Base-by-base conservation (phyloP, 2,329 filamentous ascomycete genomes). In the Fusarium drepaniforme region DNA sequence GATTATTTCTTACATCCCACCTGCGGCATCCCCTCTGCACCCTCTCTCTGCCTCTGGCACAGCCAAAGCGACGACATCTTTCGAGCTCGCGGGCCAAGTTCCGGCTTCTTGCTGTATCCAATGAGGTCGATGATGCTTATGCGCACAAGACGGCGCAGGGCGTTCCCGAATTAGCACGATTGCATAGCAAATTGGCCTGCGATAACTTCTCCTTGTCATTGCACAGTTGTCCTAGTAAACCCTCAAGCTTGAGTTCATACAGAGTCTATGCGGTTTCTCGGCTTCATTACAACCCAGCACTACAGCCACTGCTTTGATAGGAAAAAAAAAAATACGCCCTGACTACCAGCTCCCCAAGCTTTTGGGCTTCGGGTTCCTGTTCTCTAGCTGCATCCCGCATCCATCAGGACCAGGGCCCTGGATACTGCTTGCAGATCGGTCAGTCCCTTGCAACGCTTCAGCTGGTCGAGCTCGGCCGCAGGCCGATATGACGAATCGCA, bases 1-100 rank as follows among this genome's bases (percentile, higher is more conserved):
- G 73, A 81, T 79, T 73, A 78, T 76, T 80, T 77, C 71, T 66
- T 74, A 76, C 78, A 78, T 77, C 73, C 74, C 74, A 67, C 67
- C 63, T 72, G 66, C 64, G 61, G 59, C 68, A 60, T 77, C 61
- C 46, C 57, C 61, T 15, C 35, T 61, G 44, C 59, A 13, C 40
- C n/a, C 12, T 35, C 33, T 35, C 12, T 35, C 33, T 35, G 33
- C 11, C 42, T 44, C n/a, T 44, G 12, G 42, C 42, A 69, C 49
- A 53, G 25, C 49, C 25, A 53, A 53, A 53, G 49, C 66, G 62
- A 68, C 59, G 67, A 60, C 67, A 70, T 71, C 70, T 73, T 70
- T 68, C 63, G 30, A 67, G 30, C 66, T 67, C 64, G 46, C 46
- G 65, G 65, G 69, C 44, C 35, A 67, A 64, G 56, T 46, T 63